phyloP scores from a whole-genome alignment of 148 eudicot genomes.

The Polygonum aviculare region DNA sequence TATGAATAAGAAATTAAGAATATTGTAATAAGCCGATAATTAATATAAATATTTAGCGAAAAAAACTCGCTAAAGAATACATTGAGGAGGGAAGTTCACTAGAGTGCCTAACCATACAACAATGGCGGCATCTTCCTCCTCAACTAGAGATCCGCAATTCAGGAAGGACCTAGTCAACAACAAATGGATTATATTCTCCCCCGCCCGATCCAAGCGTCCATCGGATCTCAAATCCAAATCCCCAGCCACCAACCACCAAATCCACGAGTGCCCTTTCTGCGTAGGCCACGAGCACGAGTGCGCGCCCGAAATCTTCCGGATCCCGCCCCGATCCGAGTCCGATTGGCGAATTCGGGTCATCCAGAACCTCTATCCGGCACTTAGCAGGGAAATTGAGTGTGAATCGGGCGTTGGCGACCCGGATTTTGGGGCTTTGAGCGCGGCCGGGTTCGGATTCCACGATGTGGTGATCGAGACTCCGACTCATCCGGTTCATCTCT shows the following conservation, averaged over 20 bases:
- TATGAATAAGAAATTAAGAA: too few species aligned
- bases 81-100: neutral
- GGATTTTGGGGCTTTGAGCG: conserved; percentile 26
- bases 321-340: conserved; percentile 32
- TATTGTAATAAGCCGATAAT: too few species aligned
- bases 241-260: conserved; percentile 30
- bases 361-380: conserved; percentile 84
- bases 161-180: conserved; percentile 59
- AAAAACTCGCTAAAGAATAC: too few species aligned
- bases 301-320: conserved; percentile 92
- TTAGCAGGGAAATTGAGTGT: conserved; percentile 44
- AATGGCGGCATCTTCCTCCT: conserved; percentile 9
- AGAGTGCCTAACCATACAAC: neutral
- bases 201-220: conserved; percentile 83
- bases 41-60: too few species aligned
- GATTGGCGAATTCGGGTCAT: conserved; percentile 69
- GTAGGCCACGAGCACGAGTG: conserved; percentile 75
- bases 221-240: conserved; percentile 89
- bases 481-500: conserved; percentile 53
- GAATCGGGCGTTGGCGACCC: conserved; percentile 8
- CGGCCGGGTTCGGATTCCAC: conserved; percentile 79
- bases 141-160: conserved; percentile 43
- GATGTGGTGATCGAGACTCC: conserved; percentile 91
- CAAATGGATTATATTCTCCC: conserved; percentile 76
- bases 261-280: conserved; percentile 75